phyloP scores from a whole-genome alignment of 2,329 filamentous ascomycete species.

The Aspergillus intermedius region DNA sequence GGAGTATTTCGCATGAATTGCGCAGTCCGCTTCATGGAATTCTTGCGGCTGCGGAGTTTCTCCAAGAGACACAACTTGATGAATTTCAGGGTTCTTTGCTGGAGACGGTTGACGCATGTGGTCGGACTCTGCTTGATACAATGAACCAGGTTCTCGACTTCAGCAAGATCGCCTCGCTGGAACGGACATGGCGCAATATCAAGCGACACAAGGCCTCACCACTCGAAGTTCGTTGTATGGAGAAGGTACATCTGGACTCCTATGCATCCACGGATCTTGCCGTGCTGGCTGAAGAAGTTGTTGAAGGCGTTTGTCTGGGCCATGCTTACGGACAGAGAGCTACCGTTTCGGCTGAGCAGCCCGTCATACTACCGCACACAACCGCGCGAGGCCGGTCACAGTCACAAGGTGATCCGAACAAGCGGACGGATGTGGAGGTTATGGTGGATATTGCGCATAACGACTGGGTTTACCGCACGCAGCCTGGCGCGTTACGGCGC shows the following conservation, averaged over 20 bases:
- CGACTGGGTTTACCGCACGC: conserved; percentile 50
- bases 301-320: conserved; percentile 49
- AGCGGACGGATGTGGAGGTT: conserved; percentile 36
- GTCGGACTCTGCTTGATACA: conserved; percentile 37
- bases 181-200: conserved; percentile 30
- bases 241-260: conserved; percentile 28
- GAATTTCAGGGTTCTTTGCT: conserved; percentile 36
- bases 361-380: conserved; percentile 14
- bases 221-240: conserved; percentile 22
- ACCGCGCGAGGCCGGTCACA: conserved; percentile 1
- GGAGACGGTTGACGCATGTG: conserved; percentile 37
- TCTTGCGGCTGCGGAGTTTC: conserved; percentile 36
- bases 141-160: conserved; percentile 44
- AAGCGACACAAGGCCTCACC: conserved; percentile 21
- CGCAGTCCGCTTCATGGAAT: conserved; percentile 40
- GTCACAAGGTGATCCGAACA: neutral
- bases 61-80: conserved; percentile 32
- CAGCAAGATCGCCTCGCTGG: conserved; percentile 45
- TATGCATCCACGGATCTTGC: conserved; percentile 38
- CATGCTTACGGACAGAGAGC: conserved; percentile 37
- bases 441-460: conserved; percentile 48
- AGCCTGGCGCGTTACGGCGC: conserved; percentile 49
- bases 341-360: conserved; percentile 17
- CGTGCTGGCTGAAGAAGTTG: conserved; percentile 47
- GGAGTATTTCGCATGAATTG: conserved; percentile 40